These are phyloP conservation scores for Sphagnum contortum DNA, from an alignment of 225 moss, liverwort and hornwort genomes.

Conservation along the genomic window DNA sequence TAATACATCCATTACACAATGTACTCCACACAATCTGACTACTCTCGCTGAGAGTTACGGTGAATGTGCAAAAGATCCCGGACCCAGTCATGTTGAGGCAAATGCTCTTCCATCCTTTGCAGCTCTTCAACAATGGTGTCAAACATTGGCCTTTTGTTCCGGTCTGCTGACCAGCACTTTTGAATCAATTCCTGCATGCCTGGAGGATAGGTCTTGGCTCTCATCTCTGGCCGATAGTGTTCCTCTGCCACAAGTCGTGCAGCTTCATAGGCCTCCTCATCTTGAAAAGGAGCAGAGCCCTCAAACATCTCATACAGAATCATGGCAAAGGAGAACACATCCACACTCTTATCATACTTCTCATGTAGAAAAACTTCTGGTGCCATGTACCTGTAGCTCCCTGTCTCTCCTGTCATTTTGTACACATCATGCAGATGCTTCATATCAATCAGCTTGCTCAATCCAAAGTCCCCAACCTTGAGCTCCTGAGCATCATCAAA, in stretches of 20 bases:
- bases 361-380: constrained; percentile 79
- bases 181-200: constrained; percentile 37
- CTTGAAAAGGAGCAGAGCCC: constrained; percentile 52
- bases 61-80: constrained; percentile 37
- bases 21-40: no score
- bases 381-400: constrained; percentile 94
- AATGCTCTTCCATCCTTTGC: constrained; percentile 19
- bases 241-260: constrained; percentile 40
- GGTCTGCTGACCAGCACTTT: constrained; percentile 20
- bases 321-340: constrained; percentile 75
- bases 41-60: not conserved
- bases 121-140: constrained; percentile 19
- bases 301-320: constrained; percentile 82
- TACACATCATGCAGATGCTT: constrained; percentile 66
- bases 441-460: constrained; percentile 69
- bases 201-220: constrained; percentile 23
- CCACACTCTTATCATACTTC: constrained; percentile 72
- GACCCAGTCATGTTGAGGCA: constrained; percentile 23
- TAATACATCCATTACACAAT: no score
- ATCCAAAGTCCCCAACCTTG: constrained; percentile 80
- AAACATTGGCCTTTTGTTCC: constrained; percentile 13
- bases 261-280: constrained; percentile 71
- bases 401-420: constrained; percentile 91
- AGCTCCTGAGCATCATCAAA: constrained; percentile 57
- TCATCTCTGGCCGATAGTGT: constrained; percentile 29